Evolutionary conservation across 495 filamentous ascomycete species (phyloP), one percentile per base, ranked within the genome.

Genomic region (Neurospora sp.): DNA sequence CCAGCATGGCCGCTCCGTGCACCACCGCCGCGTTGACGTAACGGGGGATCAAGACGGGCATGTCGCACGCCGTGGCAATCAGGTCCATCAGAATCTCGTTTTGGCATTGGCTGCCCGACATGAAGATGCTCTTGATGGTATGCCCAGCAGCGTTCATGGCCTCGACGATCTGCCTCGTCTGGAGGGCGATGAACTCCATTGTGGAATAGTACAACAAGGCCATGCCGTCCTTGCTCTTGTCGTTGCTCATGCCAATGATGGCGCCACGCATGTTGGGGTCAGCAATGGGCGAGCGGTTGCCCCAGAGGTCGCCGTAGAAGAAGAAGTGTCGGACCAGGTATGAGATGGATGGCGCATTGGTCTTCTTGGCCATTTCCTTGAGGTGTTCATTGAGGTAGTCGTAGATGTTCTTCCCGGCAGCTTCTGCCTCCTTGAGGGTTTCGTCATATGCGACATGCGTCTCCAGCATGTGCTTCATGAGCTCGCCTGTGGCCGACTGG

Each of bases 241-340:
- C 95, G 71, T 88, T 91, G 80, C 90, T 92, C 40, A 99, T 85
- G 7, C 96, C 96, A 72, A 97, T 90, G 66, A 96, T 87, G 2
- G 94, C 90, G 39, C 96, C 96, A 39, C 90, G 90, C 96, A 99
- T 99, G 80, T 88, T 90, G 1, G 95, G 87, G 77, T 99, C 93
- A 0, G 95, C 95, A 72, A 99, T 89, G 6, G 96, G 96, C 20
- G 93, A 97, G 39, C 96, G 90, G 82, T 99, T 99, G 49, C 96
- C 96, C 87, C 96, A 98, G n/a, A 97, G 88, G 78, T 99, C 96
- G 72, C 96, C 96, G 79, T 98, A 98, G 86, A 99, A 96, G 88
- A 98, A 99, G 82, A 96, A 91, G 81, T 98, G 95, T 8, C 96
- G 92, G 18, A 87, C 93, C 0, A 99, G 85, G 77, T 92, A 96